These are phyloP conservation scores for Salvia hispanica DNA, from an alignment of 257 asterid species.

Conservation along the genomic window DNA sequence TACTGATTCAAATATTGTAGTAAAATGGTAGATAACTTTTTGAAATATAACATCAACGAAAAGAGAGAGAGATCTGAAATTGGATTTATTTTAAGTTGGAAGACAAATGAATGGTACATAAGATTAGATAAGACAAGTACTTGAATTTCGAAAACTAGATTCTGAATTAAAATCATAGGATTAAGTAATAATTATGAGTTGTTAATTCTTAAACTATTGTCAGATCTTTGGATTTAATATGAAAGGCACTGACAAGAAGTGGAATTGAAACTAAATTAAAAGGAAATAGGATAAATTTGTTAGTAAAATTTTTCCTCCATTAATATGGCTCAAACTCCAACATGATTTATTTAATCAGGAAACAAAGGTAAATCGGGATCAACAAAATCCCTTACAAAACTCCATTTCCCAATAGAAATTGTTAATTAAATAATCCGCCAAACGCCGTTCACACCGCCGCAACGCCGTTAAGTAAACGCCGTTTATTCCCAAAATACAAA, in stretches of 20 bases:
- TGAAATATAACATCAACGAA: too few relatives aligned
- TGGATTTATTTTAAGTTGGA: too few relatives aligned
- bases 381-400: conserved; percentile 44
- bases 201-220: too few relatives aligned
- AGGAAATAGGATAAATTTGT: conserved; percentile 26
- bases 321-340: conserved; percentile 32
- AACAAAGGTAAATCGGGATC: conserved; percentile 69
- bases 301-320: too few relatives aligned
- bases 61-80: not conserved
- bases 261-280: not conserved
- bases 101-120: too few relatives aligned
- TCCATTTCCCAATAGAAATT: conserved; percentile 10
- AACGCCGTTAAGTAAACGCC: conserved; percentile 45
- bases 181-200: too few relatives aligned
- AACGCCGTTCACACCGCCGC: conserved; percentile 55
- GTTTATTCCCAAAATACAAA: conserved; percentile 47
- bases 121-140: too few relatives aligned
- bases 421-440: conserved; percentile 26
- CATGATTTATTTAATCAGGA: conserved; percentile 49
- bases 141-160: too few relatives aligned
- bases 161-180: too few relatives aligned
- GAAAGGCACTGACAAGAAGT: not conserved
- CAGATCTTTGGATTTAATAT: too few relatives aligned
- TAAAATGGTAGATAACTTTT: too few relatives aligned
- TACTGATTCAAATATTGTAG: too few relatives aligned